These are phyloP conservation scores for Zygotorulaspora sp. DNA, from an alignment of 805 yeast genomes.

Conservation along the genomic window DNA sequence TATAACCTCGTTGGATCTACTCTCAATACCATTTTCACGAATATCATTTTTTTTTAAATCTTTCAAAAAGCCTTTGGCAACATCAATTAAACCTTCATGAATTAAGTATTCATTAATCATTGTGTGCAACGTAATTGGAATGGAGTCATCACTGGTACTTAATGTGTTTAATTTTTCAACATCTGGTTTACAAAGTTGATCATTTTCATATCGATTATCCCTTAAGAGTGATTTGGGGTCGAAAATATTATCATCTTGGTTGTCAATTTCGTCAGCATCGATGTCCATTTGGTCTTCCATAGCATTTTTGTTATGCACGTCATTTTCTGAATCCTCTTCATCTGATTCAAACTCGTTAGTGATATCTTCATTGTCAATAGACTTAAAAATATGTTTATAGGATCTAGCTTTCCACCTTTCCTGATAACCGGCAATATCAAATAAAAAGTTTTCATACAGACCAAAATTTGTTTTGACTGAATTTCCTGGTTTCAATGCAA, in stretches of 20 bases:
- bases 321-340: slow-evolving; percentile 15
- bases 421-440: slow-evolving; percentile 55
- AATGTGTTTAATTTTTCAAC: slow-evolving; percentile 21
- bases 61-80: slow-evolving; percentile 46
- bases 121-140: slow-evolving; percentile 27
- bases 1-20: slow-evolving; percentile 20
- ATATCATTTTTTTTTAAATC: slow-evolving; percentile 39
- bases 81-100: slow-evolving; percentile 55
- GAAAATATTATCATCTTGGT: slow-evolving; percentile 7
- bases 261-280: slow-evolving; percentile 18
- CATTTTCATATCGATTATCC: slow-evolving; percentile 24
- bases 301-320: slow-evolving; percentile 2
- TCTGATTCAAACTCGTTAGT: slow-evolving; percentile 12
- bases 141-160: slow-evolving; percentile 26
- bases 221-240: slow-evolving; percentile 17
- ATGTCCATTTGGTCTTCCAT: slow-evolving; percentile 27
- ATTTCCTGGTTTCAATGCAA: slow-evolving; percentile 39
- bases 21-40: slow-evolving; percentile 15
- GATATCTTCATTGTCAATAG: slow-evolving; percentile 10
- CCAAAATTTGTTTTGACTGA: slow-evolving; percentile 40
- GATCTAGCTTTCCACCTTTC: slow-evolving; percentile 41
- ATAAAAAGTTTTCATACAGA: slow-evolving; percentile 49
- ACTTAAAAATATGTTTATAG: slow-evolving; percentile 29
- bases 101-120: slow-evolving; percentile 44
- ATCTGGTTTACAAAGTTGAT: slow-evolving; percentile 24